Evolutionary conservation across 768 basidiomycete genomes (phyloP), one percentile per base, ranked within the genome.

Genomic region (Strobilomyces confusus): DNA sequence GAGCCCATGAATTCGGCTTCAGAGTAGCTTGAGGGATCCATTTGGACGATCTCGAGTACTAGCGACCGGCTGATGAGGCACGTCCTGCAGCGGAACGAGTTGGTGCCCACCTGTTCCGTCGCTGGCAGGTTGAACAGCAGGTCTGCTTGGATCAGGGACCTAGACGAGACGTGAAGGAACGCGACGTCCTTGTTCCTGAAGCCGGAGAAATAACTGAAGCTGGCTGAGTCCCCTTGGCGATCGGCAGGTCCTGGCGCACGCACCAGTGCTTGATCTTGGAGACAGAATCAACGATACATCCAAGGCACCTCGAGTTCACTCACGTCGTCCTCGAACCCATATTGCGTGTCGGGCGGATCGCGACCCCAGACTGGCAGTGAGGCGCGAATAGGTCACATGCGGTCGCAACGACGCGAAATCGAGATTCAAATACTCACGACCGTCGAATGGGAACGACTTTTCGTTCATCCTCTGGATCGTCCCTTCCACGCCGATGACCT

Each of bases 111-210:
- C 72, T 93, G 91, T 69, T 95, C 92, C 2, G 67, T 83, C 5
- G 81, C 73, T 1, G 92, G 90, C 13, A 95, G 73, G 71, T 94
- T 94, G 73, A 92, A 81, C 3, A 95, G 67, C 41, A 95, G 73
- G 67, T 97, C 93, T 2, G 89, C 93, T 66, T 87, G 76, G 43
- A 95, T 79, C 42, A 95, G 72, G 0, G 85, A 81, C 65, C 83
- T 87, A 14, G 84, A 86, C 1, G 80, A 73, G 13, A 73, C 69
- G 63, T 95, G 92, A 54, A 87, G 79, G 70, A 91, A 92, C 0
- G 91, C 89, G 14, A 94, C 81, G 49, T 95, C 92, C 63, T 89
- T 87, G 64, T 89, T 90, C 55, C 71, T 73, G 62, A 82, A 80
- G 1, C 86, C 86, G 11, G 83, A 74, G 64, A 89, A 89, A 62